phyloP scores from a whole-genome alignment of 345 rosid genomes.

The Citrus medica region DNA sequence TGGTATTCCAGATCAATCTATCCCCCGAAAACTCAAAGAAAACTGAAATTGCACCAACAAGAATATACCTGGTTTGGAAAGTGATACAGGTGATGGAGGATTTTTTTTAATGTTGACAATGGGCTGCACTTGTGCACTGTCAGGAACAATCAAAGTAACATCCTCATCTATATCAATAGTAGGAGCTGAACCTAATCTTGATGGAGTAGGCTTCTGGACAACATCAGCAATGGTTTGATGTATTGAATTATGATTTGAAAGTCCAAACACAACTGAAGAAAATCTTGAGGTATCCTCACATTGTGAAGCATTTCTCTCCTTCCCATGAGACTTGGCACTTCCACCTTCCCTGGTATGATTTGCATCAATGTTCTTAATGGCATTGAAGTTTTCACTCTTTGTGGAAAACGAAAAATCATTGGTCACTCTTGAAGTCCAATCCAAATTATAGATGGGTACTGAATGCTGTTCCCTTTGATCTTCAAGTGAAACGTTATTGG shows the following conservation, averaged over 20 bases:
- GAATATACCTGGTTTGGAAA: conserved; percentile 51
- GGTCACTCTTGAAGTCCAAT: conserved; percentile 22
- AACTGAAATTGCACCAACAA: conserved; percentile 8
- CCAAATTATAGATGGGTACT: conserved; percentile 22
- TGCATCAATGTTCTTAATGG: conserved; percentile 1
- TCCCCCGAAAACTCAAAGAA: background rate
- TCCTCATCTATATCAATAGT: conserved; percentile 30
- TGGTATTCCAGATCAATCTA: background rate
- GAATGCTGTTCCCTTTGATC: conserved; percentile 16
- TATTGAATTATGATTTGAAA: conserved; percentile 25
- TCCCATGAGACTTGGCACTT: background rate
- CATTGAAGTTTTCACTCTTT: conserved; percentile 9
- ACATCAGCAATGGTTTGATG: conserved; percentile 9
- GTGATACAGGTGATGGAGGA: conserved; percentile 21
- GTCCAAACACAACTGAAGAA: conserved; percentile 19
- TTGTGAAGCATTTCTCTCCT: conserved; percentile 8
- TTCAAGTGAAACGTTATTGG: conserved; percentile 20
- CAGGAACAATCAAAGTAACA: conserved; percentile 22
- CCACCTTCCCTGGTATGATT: conserved; percentile 9
- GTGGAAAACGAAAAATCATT: conserved; percentile 16
- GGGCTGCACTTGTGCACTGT: conserved; percentile 20
- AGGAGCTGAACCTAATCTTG: conserved; percentile 12
- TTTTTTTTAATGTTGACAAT: conserved; percentile 56
- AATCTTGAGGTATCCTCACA: conserved; percentile 18
- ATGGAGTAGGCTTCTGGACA: conserved; percentile 11